phyloP scores from a whole-genome alignment of 257 asterid species.

The Fraxinus anomala region DNA sequence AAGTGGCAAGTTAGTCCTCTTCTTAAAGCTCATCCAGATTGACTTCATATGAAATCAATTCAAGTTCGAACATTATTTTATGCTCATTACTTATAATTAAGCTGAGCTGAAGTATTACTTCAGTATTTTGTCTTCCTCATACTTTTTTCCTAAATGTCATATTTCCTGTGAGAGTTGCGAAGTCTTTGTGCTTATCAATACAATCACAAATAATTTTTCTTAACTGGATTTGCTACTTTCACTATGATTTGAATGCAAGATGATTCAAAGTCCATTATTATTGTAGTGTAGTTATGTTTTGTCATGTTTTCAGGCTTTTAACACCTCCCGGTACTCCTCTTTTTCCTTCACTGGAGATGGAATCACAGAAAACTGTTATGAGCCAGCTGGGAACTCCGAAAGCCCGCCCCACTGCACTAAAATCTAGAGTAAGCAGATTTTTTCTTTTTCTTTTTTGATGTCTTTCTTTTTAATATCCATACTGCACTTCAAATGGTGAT shows the following conservation, averaged over 20 bases:
- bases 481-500: slow-evolving; percentile 11
- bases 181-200: background rate
- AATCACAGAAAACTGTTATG: slow-evolving; percentile 76
- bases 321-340: slow-evolving; percentile 99
- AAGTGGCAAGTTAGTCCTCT: background rate
- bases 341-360: slow-evolving; percentile 95
- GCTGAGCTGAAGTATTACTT: background rate
- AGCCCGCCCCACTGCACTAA: slow-evolving; percentile 78
- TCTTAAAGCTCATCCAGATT: background rate
- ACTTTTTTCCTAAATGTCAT: background rate
- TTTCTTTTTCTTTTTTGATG: background rate
- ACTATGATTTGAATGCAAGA: slow-evolving; percentile 14
- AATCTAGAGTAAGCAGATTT: slow-evolving; percentile 76
- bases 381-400: slow-evolving; percentile 76
- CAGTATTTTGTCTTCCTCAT: background rate
- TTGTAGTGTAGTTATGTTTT: slow-evolving; percentile 21
- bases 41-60: background rate
- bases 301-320: slow-evolving; percentile 72
- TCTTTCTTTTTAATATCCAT: slow-evolving; percentile 6
- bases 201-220: background rate
- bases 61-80: background rate
- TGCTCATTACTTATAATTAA: background rate
- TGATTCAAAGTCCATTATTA: slow-evolving; percentile 12
- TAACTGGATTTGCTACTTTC: slow-evolving; percentile 13
- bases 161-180: background rate